Base-by-base conservation (phyloP, 805 yeast genomes). In the Candida nemodendra region DNA sequence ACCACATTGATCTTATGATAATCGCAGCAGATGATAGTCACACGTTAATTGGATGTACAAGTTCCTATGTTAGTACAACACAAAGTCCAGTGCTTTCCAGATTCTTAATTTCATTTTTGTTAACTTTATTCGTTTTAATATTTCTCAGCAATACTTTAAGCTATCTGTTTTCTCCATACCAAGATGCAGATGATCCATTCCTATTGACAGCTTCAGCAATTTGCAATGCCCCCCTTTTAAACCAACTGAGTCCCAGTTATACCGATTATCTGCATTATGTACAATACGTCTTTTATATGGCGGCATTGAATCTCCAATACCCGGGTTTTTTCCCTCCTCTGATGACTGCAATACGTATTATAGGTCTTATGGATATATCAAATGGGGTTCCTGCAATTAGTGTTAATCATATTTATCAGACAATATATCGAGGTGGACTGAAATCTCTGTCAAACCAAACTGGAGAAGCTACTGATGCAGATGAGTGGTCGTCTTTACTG, bases 251-350 rank as follows among this genome's bases (percentile, higher is more conserved):
- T 32, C 83, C 86, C 1, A 69, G 72, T 9, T 65, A 69, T 7
- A 60, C 64, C 4, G 75, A 76, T 25, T 68, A 74, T 29, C 45
- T 80, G 2, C 57, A 66, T 14, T 80, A 79, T 55, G 51, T 78
- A 23, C 88, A 82, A 51, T 81, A 73, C 60, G 72, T 79, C 1
- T 68, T 78, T 29, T 76, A 79, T 52, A 65, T 74, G 47, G 75
- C 74, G 5, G 81, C 76, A 4, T 60, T 82, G 19, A 69, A 70
- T 45, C 53, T 81, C 14, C 60, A 65, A 18, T 81, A 75, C 47
- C 88, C 89, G 0, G 85, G 83, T 0, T 79, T 74, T 50, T 76
- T 70, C 41, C 82, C 72, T 43, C 83, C 83, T 0, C 54, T 76
- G 11, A 56, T 78, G 32, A 64, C 77, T 3, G 59, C 68, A 12